Evolutionary conservation across 495 filamentous ascomycete species (phyloP).

Genomic region (Aspergillus bertholletiae): DNA sequence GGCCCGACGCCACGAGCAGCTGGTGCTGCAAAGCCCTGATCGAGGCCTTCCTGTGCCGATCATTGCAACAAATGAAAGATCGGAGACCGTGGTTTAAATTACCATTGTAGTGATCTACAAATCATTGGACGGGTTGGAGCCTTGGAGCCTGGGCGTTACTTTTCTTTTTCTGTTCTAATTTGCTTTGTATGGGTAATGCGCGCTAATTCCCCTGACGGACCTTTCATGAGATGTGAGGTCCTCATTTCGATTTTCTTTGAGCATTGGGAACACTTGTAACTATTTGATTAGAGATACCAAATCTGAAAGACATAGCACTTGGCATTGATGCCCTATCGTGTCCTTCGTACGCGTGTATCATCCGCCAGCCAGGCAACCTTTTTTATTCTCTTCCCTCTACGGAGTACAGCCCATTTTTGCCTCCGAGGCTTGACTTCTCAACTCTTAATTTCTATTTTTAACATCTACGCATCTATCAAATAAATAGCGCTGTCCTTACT

Average conservation of each 20-base stretch:
- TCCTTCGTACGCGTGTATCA: constrained; percentile 1
- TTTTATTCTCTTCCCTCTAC: constrained; percentile 7
- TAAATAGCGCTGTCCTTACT: background rate
- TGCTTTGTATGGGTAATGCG: constrained; percentile 10
- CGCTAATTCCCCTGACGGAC: background rate
- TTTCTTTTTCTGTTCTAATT: constrained; percentile 13
- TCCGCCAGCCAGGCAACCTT: constrained; percentile 16
- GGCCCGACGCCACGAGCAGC: constrained; percentile 83
- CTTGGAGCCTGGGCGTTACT: constrained; percentile 19
- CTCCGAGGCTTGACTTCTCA: too few species aligned
- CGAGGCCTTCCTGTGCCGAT: constrained; percentile 81
- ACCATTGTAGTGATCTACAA: constrained; percentile 1
- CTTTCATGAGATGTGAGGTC: constrained; percentile 4
- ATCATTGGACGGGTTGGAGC: constrained; percentile 6
- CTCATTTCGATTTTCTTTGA: constrained; percentile 12
- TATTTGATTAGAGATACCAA: constrained; percentile 33
- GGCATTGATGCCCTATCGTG: background rate
- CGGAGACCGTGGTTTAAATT: constrained; percentile 76
- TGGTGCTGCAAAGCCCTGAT: constrained; percentile 92
- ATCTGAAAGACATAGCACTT: constrained; percentile 20
- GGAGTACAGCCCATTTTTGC: too few species aligned
- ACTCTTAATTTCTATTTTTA: background rate
- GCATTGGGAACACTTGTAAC: constrained; percentile 14
- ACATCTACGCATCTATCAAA: background rate
- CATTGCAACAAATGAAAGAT: constrained; percentile 80